Conservation (phyloP, 805 yeast genomes). For the Wickerhamiella domercqiae region DNA sequence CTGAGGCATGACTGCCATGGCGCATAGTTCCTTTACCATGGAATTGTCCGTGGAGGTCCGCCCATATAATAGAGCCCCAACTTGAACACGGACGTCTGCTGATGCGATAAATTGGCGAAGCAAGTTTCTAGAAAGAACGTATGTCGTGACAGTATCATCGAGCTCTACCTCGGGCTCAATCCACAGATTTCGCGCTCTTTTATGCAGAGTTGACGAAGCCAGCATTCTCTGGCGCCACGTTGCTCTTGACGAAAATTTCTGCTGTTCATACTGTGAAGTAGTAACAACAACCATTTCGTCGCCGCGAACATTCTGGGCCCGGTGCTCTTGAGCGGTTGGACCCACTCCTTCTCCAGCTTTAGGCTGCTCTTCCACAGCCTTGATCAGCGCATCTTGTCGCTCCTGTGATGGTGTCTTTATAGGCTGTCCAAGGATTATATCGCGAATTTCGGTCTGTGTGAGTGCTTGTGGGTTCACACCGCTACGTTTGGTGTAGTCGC, state of each 20-base stretch:
- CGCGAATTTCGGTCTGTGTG: slow-evolving; percentile 88
- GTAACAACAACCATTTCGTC: slow-evolving; percentile 92
- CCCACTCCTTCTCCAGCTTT: slow-evolving; percentile 27
- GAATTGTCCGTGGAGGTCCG: slow-evolving; percentile 55
- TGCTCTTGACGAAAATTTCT: slow-evolving; percentile 62
- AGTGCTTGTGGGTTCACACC: slow-evolving; percentile 73
- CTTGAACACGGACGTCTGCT: slow-evolving; percentile 66
- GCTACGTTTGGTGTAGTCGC: slow-evolving; percentile 72
- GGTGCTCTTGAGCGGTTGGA: slow-evolving; percentile 55
- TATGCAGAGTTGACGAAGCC: slow-evolving; percentile 53
- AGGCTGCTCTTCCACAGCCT: slow-evolving; percentile 42
- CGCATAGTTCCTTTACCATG: slow-evolving; percentile 57
- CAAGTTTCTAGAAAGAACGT: slow-evolving; percentile 65
- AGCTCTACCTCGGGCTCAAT: slow-evolving; percentile 39
- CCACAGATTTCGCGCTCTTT: slow-evolving; percentile 62
- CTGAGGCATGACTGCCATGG: slow-evolving; percentile 75
- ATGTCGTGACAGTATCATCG: slow-evolving; percentile 44
- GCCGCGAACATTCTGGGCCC: slow-evolving; percentile 61
- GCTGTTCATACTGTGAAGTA: slow-evolving; percentile 76
- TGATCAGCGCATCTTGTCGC: slow-evolving; percentile 48
- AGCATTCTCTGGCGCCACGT: slow-evolving; percentile 89
- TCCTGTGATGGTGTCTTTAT: slow-evolving; percentile 77
- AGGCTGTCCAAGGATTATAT: slow-evolving; percentile 86
- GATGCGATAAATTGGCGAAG: slow-evolving; percentile 62
- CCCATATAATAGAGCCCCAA: slow-evolving; percentile 74